A percentile compares a stretch with the other conserved stretches of the same genome.
phyloP scores from a whole-genome alignment of 169 alveolate species.

The Eimeria praecox region DNA sequence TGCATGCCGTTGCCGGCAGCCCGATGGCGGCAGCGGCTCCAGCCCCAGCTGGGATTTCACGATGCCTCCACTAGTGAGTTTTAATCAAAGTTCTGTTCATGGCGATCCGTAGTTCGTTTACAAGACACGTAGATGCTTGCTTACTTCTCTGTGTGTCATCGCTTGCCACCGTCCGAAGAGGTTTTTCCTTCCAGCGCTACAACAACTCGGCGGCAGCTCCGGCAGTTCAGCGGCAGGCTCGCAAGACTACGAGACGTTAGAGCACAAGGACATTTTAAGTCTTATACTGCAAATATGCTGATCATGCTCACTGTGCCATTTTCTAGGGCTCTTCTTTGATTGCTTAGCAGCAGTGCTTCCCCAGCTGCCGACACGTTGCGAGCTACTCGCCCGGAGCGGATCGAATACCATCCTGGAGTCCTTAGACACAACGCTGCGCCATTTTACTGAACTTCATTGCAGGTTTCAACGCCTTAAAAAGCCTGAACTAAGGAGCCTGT shows the following conservation, averaged over 20 bases:
- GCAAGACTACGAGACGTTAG: neutral
- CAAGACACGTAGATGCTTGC: neutral
- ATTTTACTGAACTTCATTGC: neutral
- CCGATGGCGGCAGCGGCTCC: slow-evolving; percentile 39
- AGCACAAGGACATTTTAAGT: neutral
- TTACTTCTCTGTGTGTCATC: neutral
- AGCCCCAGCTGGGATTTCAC: neutral
- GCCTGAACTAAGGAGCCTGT: slow-evolving; percentile 7
- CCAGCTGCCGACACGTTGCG: slow-evolving; percentile 1
- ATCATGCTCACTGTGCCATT: neutral
- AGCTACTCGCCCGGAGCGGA: neutral
- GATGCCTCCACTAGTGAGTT: neutral
- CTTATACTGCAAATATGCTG: neutral
- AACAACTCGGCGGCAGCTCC: neutral
- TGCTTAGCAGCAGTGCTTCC: neutral
- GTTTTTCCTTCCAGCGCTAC: neutral
- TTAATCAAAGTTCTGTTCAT: neutral
- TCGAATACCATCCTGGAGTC: neutral
- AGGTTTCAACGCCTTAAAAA: neutral
- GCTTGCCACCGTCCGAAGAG: slow-evolving; percentile 12
- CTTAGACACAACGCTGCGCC: neutral
- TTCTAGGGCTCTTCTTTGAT: neutral
- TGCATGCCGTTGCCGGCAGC: slow-evolving; percentile 44
- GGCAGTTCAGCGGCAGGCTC: neutral
- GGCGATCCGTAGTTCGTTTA: neutral